phyloP scores from a whole-genome alignment of 768 basidiomycete genomes.

The Leccinum truebloodii region DNA sequence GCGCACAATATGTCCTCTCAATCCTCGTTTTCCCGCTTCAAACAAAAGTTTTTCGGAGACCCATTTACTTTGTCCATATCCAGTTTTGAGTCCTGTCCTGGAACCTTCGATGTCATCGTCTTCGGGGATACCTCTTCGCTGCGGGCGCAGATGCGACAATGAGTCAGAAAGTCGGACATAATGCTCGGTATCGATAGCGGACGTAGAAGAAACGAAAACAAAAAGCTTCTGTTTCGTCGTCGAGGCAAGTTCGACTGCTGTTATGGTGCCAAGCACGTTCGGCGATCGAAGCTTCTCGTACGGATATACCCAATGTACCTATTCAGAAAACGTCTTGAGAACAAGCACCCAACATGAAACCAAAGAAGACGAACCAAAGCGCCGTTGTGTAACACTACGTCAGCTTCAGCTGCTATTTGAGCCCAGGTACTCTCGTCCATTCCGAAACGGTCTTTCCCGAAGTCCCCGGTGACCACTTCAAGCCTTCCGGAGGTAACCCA shows the following conservation, averaged over 20 bases:
- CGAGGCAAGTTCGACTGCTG: constrained; percentile 77
- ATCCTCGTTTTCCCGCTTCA: constrained; percentile 85
- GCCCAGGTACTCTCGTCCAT: constrained; percentile 65
- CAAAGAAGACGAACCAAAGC: constrained; percentile 73
- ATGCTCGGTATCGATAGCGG: constrained; percentile 88
- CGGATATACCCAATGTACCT: constrained; percentile 99
- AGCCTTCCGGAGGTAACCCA: constrained; percentile 73
- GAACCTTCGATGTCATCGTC: constrained; percentile 88
- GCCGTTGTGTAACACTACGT: constrained; percentile 91
- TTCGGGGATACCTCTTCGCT: constrained; percentile 77
- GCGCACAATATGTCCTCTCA: constrained; percentile 83
- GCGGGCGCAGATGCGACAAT: constrained; percentile 40
- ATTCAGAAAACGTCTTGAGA: constrained; percentile 5
- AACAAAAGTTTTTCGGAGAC: constrained; percentile 93
- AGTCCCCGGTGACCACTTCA: constrained; percentile 83
- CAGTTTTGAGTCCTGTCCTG: constrained; percentile 70
- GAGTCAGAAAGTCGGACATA: constrained; percentile 88
- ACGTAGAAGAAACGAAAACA: constrained; percentile 94
- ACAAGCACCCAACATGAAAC: neutral
- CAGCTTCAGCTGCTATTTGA: constrained; percentile 66
- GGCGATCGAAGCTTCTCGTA: constrained; percentile 90
- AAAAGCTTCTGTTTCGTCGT: constrained; percentile 73
- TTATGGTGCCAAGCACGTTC: constrained; percentile 92
- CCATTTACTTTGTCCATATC: constrained; percentile 99
- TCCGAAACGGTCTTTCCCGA: constrained; percentile 76